These are phyloP conservation scores for Pyracantha coccinea DNA, from an alignment of 331 rosid genomes.

Conservation along the genomic window DNA sequence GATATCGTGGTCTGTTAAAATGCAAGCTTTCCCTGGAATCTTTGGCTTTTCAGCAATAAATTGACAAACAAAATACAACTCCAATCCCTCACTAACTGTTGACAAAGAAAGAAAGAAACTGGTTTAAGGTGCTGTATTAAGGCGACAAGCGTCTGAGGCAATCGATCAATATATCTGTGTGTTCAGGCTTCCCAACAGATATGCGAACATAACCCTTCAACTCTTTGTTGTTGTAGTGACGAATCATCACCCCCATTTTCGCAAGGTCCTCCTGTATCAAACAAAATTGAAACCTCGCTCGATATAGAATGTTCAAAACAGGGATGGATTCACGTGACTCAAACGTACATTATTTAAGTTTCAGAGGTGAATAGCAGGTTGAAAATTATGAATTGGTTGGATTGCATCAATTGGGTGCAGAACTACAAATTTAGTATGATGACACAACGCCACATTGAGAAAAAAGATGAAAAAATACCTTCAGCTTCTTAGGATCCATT, in stretches of 20 bases:
- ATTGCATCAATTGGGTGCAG: neutral
- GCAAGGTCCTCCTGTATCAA: conserved; percentile 77
- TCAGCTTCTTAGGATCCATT: conserved; percentile 77
- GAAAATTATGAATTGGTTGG: neutral
- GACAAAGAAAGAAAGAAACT: neutral
- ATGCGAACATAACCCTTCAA: conserved; percentile 81
- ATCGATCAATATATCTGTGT: conserved; percentile 59
- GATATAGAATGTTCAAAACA: too few species aligned
- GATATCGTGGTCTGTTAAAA: too few species aligned
- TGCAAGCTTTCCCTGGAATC: neutral
- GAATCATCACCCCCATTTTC: conserved; percentile 95
- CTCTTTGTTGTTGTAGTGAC: conserved; percentile 87
- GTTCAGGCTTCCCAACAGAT: conserved; percentile 96
- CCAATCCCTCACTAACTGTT: neutral
- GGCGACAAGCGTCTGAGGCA: conserved; percentile 39
- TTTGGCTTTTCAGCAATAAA: neutral
- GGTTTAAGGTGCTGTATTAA: neutral
- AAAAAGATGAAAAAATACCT: conserved; percentile 33
- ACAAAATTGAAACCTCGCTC: neutral
- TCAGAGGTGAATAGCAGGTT: too few species aligned
- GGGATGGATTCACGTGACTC: too few species aligned
- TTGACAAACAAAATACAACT: neutral
- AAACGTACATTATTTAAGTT: too few species aligned
- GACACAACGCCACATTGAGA: neutral
- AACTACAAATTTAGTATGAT: neutral